Conservation (phyloP, 2,329 filamentous ascomycete genomes). For the Cyphellophora attinorum region DNA sequence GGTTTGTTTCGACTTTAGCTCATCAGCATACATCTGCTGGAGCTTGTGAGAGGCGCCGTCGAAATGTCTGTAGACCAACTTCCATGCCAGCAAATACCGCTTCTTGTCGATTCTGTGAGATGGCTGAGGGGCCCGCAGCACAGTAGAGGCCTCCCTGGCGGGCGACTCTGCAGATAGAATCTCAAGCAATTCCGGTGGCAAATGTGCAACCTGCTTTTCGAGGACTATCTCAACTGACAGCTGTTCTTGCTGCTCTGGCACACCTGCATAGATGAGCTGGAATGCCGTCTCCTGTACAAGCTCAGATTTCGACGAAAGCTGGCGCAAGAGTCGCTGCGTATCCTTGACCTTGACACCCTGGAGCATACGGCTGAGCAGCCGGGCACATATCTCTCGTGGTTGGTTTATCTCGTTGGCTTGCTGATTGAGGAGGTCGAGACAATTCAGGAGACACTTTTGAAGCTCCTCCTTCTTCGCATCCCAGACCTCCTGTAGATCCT, state of each 20-base stretch:
- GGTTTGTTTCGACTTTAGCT: conserved; percentile 65
- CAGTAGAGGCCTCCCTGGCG: too few relatives aligned
- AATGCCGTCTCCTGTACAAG: conserved; percentile 74
- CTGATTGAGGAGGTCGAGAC: conserved; percentile 51
- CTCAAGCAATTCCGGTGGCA: conserved; percentile 79
- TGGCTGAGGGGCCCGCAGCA: conserved; percentile 53
- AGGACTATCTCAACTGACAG: conserved; percentile 65
- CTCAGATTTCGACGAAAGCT: conserved; percentile 66
- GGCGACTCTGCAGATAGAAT: conserved; percentile 57
- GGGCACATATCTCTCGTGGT: conserved; percentile 66
- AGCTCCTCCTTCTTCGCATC: conserved; percentile 49
- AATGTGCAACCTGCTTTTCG: conserved; percentile 46
- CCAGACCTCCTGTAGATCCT: conserved; percentile 72
- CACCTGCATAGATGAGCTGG: conserved; percentile 66
- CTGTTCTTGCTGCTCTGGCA: conserved; percentile 70
- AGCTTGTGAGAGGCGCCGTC: conserved; percentile 69
- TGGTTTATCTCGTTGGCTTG: conserved; percentile 32
- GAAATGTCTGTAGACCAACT: conserved; percentile 81
- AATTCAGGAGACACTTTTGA: conserved; percentile 40
- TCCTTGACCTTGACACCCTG: conserved; percentile 36
- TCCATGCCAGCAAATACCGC: conserved; percentile 82
- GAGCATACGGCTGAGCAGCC: conserved; percentile 61
- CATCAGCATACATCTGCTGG: conserved; percentile 67
- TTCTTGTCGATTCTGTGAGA: conserved; percentile 54
- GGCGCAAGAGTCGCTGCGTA: conserved; percentile 58